These are phyloP conservation scores for Comarum palustre DNA, from an alignment of 306 rosid genomes.

Conservation along the genomic window DNA sequence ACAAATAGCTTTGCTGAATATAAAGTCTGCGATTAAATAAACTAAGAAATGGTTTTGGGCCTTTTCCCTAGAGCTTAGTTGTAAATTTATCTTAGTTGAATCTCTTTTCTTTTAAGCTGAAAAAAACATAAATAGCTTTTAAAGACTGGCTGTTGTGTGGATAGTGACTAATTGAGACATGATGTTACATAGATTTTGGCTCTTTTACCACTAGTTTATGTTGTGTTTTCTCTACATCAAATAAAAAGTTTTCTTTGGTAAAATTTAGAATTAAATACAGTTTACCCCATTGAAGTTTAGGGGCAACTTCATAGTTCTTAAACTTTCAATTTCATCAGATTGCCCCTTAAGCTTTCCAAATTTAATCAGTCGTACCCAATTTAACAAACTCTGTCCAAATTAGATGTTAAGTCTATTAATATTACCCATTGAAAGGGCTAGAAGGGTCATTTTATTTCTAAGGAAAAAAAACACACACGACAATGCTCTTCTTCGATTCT, in stretches of 20 bases:
- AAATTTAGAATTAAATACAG: no score
- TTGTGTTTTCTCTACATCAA: not conserved
- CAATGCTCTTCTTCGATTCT: no score
- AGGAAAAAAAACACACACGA: no score
- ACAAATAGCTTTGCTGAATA: not conserved
- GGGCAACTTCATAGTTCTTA: no score
- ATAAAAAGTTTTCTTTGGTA: not conserved
- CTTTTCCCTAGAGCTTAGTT: not conserved
- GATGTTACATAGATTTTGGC: not conserved
- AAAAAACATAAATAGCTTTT: not conserved
- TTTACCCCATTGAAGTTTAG: no score
- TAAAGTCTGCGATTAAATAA: not conserved
- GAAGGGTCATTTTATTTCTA: no score
- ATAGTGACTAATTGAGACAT: not conserved
- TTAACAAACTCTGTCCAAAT: no score
- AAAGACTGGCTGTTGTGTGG: not conserved
- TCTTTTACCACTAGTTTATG: not conserved
- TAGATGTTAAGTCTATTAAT: no score
- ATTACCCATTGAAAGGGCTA: no score
- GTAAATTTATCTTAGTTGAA: not conserved
- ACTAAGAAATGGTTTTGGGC: not conserved
- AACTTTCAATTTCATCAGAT: no score
- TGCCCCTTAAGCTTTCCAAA: no score
- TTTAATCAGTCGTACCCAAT: no score
- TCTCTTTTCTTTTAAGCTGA: not conserved